A percentile compares a stretch with the other conserved stretches of the same genome.
These are phyloP conservation scores for Telfairia occidentalis DNA, from an alignment of 331 rosid genomes.

Conservation along the genomic window DNA sequence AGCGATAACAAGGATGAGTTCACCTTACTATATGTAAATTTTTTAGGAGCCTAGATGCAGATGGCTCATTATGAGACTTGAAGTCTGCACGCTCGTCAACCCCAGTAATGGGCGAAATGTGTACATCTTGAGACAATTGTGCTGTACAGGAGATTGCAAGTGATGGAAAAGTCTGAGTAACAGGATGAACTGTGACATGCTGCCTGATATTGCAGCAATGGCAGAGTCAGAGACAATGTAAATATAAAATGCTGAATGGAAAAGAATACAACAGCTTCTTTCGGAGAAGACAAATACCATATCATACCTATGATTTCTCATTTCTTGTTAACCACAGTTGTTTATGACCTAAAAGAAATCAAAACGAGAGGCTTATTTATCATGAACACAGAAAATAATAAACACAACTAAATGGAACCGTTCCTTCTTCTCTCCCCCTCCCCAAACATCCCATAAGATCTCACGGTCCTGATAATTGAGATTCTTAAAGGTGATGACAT, in stretches of 20 bases:
- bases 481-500: too few species aligned
- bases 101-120: slow-evolving; percentile 37
- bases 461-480: not conserved
- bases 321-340: not conserved
- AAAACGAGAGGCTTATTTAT: too few species aligned
- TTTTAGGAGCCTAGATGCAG: slow-evolving; percentile 36
- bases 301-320: not conserved
- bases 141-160: slow-evolving; percentile 39
- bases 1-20: not conserved
- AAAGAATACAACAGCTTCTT: not conserved
- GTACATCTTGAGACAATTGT: slow-evolving; percentile 32
- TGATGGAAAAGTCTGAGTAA: slow-evolving; percentile 51
- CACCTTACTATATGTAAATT: slow-evolving; percentile 68
- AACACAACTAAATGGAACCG: too few species aligned
- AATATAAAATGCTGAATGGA: not conserved
- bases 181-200: slow-evolving; percentile 24
- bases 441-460: too few species aligned
- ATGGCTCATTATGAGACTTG: slow-evolving; percentile 21
- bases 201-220: slow-evolving; percentile 16
- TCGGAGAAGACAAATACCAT: too few species aligned
- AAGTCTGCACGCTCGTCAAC: slow-evolving; percentile 31
- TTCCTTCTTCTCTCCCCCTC: too few species aligned
- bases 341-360: not conserved
- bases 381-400: too few species aligned
- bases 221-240: slow-evolving; percentile 4